Evolutionary conservation across 2,329 filamentous ascomycete species (phyloP), one percentile per base, ranked within the genome.

Genomic region (Aureobasidium namibiae): DNA sequence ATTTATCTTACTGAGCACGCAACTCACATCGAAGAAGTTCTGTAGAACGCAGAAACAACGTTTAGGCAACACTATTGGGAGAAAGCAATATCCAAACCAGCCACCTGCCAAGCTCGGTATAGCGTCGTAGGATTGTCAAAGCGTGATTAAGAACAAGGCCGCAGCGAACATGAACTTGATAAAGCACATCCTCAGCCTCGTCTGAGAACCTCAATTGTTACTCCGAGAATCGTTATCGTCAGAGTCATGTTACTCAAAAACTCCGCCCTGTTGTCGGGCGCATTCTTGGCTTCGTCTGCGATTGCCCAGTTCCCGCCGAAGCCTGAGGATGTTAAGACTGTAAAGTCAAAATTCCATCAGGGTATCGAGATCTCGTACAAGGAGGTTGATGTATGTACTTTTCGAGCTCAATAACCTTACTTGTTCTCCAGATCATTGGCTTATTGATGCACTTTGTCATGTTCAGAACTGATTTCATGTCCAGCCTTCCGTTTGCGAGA

Each of bases 351-450:
- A 56, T 69, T 73, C 48, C 67, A 74, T n/a, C 67, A 75, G 36
- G 75, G 73, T 3, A 72, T 77, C 2, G 72, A 68, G 34, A 76
- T 78, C 39, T 74, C 75, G 1, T 78, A 76, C 61, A 78, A 78
- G 66, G 68, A 78, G 68, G 76, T 77, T 62, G 38, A 65, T 46
- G 42, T 60, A 29, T 24, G 49, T 56, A 36, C 11, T 8, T 13
- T 5, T n/a, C 1, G 2, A 29, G 3, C 6, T 11, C 33, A 13
- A 16, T 18, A 1, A 18, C 4, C 11, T 16, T 4, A 10, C 23
- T 3, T 45, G 23, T 7, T 8, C 14, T 16, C 23, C 9, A 3
- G 4, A 29, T 29, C 26, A 29, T 29, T 29, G 26, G 26, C 26
- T 29, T 29, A 4, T 29, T 24, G 41, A 24, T 45, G 42, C 23